Evolutionary conservation across 495 filamentous ascomycete species (phyloP).

Genomic region (Chlorociboria aeruginascens): DNA sequence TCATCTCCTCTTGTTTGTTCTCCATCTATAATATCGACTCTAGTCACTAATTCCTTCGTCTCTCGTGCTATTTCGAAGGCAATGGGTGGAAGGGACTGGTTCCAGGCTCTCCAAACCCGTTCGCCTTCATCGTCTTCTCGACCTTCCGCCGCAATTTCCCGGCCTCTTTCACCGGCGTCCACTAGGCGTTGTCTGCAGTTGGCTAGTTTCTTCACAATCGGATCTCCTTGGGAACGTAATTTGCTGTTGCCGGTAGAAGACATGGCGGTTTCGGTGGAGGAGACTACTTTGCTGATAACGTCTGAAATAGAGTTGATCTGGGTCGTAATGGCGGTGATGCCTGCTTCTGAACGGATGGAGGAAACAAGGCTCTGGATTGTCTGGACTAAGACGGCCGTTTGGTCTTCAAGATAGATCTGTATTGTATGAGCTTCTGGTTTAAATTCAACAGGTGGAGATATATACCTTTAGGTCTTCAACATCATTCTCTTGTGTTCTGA

Average conservation of each 20-base stretch:
- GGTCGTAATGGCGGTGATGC: slow-evolving; percentile 51
- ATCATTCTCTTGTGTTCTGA: slow-evolving; percentile 31
- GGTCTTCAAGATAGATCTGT: slow-evolving; percentile 73
- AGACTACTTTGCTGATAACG: slow-evolving; percentile 57
- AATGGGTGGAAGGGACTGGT: slow-evolving; percentile 63
- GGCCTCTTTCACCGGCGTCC: slow-evolving; percentile 52
- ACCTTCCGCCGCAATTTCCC: slow-evolving; percentile 36
- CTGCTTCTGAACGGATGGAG: slow-evolving; percentile 60
- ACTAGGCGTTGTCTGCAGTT: slow-evolving; percentile 54
- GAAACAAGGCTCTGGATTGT: slow-evolving; percentile 73
- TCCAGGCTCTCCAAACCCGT: slow-evolving; percentile 49
- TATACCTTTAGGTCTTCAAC: slow-evolving; percentile 63
- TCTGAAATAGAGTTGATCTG: slow-evolving; percentile 61
- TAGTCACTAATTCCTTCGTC: slow-evolving; percentile 58
- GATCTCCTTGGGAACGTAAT: slow-evolving; percentile 43
- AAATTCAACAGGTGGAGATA: background rate
- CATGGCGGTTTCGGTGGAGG: slow-evolving; percentile 50
- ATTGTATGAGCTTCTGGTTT: slow-evolving; percentile 6
- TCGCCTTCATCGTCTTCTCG: slow-evolving; percentile 24
- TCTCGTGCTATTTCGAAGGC: slow-evolving; percentile 80
- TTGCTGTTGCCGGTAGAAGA: slow-evolving; percentile 26
- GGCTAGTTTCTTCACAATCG: slow-evolving; percentile 50
- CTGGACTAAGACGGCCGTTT: slow-evolving; percentile 68
- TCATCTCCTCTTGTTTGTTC: slow-evolving; percentile 11
- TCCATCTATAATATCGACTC: slow-evolving; percentile 17